A percentile compares a stretch with the other conserved stretches of the same genome.
phyloP scores from a whole-genome alignment of 1,139 yeast species.

The Lodderomyces orthopsilosis region DNA sequence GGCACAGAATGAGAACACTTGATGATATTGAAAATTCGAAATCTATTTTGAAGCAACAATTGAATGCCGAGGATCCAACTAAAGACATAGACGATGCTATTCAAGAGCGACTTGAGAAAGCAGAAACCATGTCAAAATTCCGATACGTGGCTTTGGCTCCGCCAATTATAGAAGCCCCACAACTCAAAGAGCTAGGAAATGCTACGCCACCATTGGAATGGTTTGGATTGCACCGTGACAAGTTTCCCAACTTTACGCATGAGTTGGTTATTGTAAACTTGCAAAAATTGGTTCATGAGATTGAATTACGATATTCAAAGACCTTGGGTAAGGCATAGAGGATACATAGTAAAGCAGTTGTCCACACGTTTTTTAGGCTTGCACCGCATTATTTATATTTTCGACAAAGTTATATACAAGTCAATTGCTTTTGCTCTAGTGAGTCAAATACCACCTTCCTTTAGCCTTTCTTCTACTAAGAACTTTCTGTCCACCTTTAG shows the following conservation, averaged over 20 bases:
- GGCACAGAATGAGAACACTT: constrained; percentile 16
- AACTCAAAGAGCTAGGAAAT: constrained; percentile 84
- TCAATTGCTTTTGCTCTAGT: constrained; percentile 33
- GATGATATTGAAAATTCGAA: constrained; percentile 12
- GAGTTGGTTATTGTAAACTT: constrained; percentile 70
- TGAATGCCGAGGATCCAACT: constrained; percentile 28
- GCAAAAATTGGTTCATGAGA: constrained; percentile 68
- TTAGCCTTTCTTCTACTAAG: constrained; percentile 77
- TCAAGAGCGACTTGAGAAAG: constrained; percentile 61
- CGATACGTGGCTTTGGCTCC: constrained; percentile 64
- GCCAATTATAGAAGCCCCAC: constrained; percentile 87
- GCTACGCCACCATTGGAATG: constrained; percentile 98
- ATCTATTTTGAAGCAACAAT: constrained; percentile 16
- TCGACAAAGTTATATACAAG: background rate
- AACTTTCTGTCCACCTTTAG: constrained; percentile 77
- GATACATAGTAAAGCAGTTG: too few relatives aligned
- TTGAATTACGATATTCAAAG: constrained; percentile 51
- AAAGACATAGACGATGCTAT: constrained; percentile 45
- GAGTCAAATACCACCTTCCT: constrained; percentile 92
- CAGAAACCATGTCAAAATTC: constrained; percentile 58
- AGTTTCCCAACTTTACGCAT: constrained; percentile 84
- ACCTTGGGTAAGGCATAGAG: constrained; percentile 38
- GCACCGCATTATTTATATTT: background rate
- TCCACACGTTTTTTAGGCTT: too few relatives aligned
- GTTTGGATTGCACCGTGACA: constrained; percentile 89